Percentiles rank a stretch among this genome's conserved stretches.
phyloP scores from a whole-genome alignment of 805 yeast species.

The Candida railenensis region DNA sequence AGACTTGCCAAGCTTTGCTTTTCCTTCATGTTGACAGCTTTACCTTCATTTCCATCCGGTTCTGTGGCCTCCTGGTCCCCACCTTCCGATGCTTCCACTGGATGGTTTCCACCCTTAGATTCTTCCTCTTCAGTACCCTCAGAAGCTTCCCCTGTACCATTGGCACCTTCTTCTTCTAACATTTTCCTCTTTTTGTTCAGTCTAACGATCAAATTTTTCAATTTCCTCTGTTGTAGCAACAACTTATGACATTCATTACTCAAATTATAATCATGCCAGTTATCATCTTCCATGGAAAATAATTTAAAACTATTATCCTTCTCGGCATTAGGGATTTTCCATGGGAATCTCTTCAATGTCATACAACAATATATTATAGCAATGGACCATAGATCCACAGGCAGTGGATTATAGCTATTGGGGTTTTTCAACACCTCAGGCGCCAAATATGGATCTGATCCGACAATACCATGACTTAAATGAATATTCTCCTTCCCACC shows the following conservation, averaged over 20 bases:
- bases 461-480: conserved; percentile 72
- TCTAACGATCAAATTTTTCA: conserved; percentile 44
- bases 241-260: conserved; percentile 73
- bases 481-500: conserved; percentile 60
- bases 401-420: conserved; percentile 67
- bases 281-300: conserved; percentile 78
- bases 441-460: conserved; percentile 84
- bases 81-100: conserved; percentile 12
- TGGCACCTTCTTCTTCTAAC: conserved; percentile 11
- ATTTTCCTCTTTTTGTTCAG: conserved; percentile 42
- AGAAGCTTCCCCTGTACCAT: conserved; percentile 7
- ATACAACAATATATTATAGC: conserved; percentile 85
- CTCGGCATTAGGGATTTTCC: conserved; percentile 72
- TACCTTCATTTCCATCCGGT: too few species aligned
- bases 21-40: neutral
- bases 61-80: neutral
- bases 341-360: conserved; percentile 82
- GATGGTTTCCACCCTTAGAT: conserved; percentile 2
- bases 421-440: conserved; percentile 77
- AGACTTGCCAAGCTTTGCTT: neutral
- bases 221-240: conserved; percentile 57
- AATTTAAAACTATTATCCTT: conserved; percentile 77
- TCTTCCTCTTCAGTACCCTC: conserved; percentile 4
- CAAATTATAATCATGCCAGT: conserved; percentile 70
- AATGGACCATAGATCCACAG: conserved; percentile 81